Evolutionary conservation across 1,284 basidiomycete species (phyloP).

Genomic region (Pseudomicrostroma phylloplanum): DNA sequence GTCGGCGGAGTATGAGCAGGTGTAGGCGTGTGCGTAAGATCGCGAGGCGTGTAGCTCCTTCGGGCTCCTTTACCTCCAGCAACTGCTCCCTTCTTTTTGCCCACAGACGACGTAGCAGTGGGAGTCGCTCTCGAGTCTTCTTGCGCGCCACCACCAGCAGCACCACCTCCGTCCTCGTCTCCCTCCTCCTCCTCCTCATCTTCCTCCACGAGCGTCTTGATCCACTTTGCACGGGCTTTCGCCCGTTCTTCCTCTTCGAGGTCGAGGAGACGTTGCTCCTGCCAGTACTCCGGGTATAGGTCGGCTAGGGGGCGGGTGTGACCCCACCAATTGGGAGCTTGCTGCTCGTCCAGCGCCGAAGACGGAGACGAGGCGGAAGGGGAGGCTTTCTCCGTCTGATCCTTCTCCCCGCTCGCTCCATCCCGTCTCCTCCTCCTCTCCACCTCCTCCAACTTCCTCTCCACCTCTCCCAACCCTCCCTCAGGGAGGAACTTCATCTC

Average conservation of each 20-base stretch:
- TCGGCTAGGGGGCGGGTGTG: conserved; percentile 16
- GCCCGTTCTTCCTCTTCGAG: conserved; percentile 28
- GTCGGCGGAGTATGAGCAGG: too few species aligned
- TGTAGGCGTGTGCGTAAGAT: too few species aligned
- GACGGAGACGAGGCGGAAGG: conserved; percentile 15
- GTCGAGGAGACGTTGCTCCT: conserved; percentile 33
- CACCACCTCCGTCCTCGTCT: not conserved
- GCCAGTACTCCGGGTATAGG: conserved; percentile 28
- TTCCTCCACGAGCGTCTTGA: not conserved
- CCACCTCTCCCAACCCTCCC: conserved; percentile 21
- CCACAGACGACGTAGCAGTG: too few species aligned
- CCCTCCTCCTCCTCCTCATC: conserved; percentile 1
- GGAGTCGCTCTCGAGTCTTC: not conserved
- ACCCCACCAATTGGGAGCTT: not conserved
- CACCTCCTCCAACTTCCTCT: conserved; percentile 20
- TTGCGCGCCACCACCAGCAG: not conserved
- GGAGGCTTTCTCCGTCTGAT: not conserved
- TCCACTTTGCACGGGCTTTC: not conserved
- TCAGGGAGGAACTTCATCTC: conserved; percentile 62
- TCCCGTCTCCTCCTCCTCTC: not conserved
- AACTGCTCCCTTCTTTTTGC: not conserved
- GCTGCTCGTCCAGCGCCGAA: conserved; percentile 16
- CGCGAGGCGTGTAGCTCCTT: not conserved
- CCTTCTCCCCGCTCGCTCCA: not conserved
- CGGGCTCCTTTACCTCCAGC: not conserved